Evolutionary conservation across 2,329 filamentous ascomycete species (phyloP).

Genomic region (Paracorniculantispora psalliotae): DNA sequence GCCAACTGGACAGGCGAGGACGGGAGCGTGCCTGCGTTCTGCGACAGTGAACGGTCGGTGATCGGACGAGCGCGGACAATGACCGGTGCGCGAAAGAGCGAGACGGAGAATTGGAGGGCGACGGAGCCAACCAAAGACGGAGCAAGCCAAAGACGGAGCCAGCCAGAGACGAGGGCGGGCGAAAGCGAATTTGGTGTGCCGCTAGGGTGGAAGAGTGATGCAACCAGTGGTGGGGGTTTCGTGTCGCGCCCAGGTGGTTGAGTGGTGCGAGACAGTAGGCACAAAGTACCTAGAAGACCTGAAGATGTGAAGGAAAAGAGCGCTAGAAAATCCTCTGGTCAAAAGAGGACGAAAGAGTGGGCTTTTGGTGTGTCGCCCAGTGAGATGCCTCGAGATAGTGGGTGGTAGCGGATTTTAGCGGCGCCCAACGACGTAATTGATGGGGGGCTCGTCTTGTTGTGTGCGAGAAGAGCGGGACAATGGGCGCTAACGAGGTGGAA

Average conservation of each 20-base stretch:
- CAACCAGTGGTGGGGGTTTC: slow-evolving; percentile 9
- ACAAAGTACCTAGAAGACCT: slow-evolving; percentile 1
- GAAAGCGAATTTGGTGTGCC: slow-evolving; percentile 3
- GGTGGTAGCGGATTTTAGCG: slow-evolving; percentile 11
- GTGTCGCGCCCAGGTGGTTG: neutral
- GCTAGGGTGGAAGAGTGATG: slow-evolving; percentile 1
- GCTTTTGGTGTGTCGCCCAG: neutral
- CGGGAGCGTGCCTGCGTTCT: neutral
- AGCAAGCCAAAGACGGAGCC: too few relatives aligned
- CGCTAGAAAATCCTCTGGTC: neutral
- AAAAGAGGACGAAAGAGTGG: slow-evolving; percentile 2
- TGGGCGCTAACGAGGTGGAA: slow-evolving; percentile 5
- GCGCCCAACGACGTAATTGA: slow-evolving; percentile 14
- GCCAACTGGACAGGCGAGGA: neutral
- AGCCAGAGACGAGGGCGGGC: neutral
- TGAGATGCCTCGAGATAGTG: slow-evolving; percentile 13
- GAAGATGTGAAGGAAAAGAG: neutral
- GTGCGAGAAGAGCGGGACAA: slow-evolving; percentile 5
- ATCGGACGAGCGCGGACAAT: neutral
- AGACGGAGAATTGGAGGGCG: slow-evolving; percentile 6
- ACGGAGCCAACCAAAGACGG: neutral
- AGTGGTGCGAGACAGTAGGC: neutral
- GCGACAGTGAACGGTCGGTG: neutral
- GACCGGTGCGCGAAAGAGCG: slow-evolving; percentile 11
- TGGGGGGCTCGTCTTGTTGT: slow-evolving; percentile 9